Evolutionary conservation across 805 yeast species (phyloP), one percentile per base, ranked within the genome.

Genomic region (Candida ipomoeae): DNA sequence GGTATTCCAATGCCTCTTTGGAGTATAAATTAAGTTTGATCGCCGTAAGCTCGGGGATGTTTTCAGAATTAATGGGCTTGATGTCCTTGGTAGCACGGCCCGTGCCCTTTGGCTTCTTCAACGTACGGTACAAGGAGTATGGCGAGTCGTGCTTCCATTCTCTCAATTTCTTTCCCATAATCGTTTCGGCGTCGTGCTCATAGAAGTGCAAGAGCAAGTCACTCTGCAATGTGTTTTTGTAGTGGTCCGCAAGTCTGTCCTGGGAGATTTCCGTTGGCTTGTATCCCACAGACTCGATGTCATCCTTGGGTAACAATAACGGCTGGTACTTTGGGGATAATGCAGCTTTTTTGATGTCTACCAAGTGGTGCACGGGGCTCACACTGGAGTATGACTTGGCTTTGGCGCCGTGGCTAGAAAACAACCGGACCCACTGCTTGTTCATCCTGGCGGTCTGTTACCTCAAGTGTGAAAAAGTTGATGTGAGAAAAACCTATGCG

Each of bases 331-430:
- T 75, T 50, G 92, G 90, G 35, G 91, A 85, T 45, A 92, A 78
- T 48, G 80, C 80, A 36, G 82, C 71, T 67, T 94, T 94, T 61
- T 81, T 78, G 62, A 89, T 82, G 57, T 81, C 82, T 40, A 92
- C 87, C 52, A 81, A 78, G 69, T 94, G 99, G 67, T 94, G 99
- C 14, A 92, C 95, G 1, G 99, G 98, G 46, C 85, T 81, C 35
- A 89, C 91, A 46, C 88, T 79, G 37, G 95, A 85, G 66, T 73
- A 73, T 13, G 75, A 57, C 49, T 62, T 70, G 42, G 55, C 46
- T 79, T 81, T 31, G 82, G 85, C 45, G 78, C 78, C 65, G 71
- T 78, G 51, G 69, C 69, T 36, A 62, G 69, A 46, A 59, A 71
- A 54, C 61, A 54, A 63, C 65, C 70, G 67, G 54, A 60, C 55